Evolutionary conservation across 2,329 filamentous ascomycete genomes (phyloP).

Genomic region (Claviceps sp.): DNA sequence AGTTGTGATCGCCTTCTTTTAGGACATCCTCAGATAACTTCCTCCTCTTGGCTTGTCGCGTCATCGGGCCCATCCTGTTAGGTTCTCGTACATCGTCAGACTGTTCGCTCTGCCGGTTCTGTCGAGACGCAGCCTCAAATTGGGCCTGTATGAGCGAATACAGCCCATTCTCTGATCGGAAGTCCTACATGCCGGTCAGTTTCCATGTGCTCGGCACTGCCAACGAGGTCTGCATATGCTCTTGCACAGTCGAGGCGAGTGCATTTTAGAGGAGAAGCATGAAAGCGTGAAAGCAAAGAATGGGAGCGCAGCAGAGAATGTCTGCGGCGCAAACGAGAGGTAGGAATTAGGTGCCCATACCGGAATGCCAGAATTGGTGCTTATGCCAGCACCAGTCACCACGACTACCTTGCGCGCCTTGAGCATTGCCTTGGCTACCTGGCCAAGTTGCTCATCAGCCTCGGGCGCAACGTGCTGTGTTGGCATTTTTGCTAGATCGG

Average conservation of each 20-base stretch:
- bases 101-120: constrained; percentile 16
- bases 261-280: no score
- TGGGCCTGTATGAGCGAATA: constrained; percentile 60
- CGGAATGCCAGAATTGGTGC: constrained; percentile 63
- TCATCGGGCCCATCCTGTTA: constrained; percentile 9
- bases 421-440: constrained; percentile 49
- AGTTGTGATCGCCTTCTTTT: neutral
- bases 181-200: constrained; percentile 41
- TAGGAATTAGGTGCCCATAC: constrained; percentile 26
- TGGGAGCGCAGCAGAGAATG: no score
- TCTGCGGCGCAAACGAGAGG: neutral
- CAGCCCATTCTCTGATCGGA: constrained; percentile 57
- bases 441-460: constrained; percentile 42
- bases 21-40: no score
- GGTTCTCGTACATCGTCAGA: constrained; percentile 12
- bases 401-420: constrained; percentile 58
- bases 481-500: constrained; percentile 30
- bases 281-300: no score
- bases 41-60: constrained; percentile 17
- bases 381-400: constrained; percentile 60
- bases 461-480: constrained; percentile 40
- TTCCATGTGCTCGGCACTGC: neutral
- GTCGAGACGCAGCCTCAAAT: constrained; percentile 39
- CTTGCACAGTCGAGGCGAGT: no score
- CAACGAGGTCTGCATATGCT: no score